These are phyloP conservation scores for Trichoderma virens DNA, from an alignment of 495 filamentous ascomycete species.

Conservation along the genomic window DNA sequence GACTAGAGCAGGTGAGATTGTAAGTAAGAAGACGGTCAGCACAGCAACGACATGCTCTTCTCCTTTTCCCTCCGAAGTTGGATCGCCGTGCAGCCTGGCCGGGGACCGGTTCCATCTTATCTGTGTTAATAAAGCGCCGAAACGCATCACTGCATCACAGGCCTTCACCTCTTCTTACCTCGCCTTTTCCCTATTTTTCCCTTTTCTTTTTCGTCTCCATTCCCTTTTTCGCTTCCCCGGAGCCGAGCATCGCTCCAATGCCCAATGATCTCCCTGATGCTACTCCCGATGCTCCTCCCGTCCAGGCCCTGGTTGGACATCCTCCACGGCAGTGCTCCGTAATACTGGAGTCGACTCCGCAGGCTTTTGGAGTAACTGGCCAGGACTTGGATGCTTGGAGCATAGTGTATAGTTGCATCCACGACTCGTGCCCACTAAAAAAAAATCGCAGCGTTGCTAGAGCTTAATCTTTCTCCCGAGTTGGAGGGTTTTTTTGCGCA, in stretches of 20 bases:
- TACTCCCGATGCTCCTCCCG: no score
- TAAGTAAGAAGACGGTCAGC: background rate
- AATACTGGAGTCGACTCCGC: constrained; percentile 7
- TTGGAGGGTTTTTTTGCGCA: background rate
- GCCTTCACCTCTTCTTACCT: no score
- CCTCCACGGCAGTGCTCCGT: background rate
- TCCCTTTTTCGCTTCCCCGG: no score
- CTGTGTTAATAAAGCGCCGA: background rate
- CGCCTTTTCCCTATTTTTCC: background rate
- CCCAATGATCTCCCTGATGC: no score
- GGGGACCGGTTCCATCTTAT: background rate
- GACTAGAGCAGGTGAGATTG: background rate
- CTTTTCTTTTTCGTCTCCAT: no score
- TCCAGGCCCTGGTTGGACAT: no score
- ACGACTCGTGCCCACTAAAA: background rate
- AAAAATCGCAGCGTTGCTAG: background rate
- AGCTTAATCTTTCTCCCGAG: constrained; percentile 8
- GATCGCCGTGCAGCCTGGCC: no score
- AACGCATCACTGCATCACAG: background rate
- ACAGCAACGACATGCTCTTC: background rate
- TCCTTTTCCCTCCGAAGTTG: background rate
- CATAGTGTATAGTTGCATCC: background rate
- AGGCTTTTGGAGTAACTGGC: background rate
- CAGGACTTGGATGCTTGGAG: background rate
- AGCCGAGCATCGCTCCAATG: no score